Percentiles rank a stretch among this genome's conserved stretches.
phyloP scores from a whole-genome alignment of 1,284 basidiomycete species.

The Sporisorium scitamineum region DNA sequence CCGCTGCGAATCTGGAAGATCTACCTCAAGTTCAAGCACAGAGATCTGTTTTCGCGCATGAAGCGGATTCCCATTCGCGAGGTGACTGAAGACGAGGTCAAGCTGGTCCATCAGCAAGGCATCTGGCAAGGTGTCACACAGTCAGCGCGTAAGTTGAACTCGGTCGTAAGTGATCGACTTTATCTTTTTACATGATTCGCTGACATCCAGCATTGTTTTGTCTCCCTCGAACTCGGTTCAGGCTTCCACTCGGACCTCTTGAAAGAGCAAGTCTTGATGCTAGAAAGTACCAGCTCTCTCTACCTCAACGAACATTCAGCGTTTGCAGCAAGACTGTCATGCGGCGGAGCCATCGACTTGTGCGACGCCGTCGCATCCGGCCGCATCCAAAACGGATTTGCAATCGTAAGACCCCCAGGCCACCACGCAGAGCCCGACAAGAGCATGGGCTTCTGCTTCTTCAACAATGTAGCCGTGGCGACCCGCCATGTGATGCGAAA shows the following conservation, averaged over 20 bases:
- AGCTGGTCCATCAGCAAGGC: slow-evolving; percentile 87
- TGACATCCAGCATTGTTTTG: not conserved
- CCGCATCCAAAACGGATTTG: slow-evolving; percentile 86
- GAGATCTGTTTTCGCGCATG: slow-evolving; percentile 77
- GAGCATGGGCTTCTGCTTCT: slow-evolving; percentile 99
- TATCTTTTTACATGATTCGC: not conserved
- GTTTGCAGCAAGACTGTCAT: slow-evolving; percentile 85
- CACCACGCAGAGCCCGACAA: slow-evolving; percentile 98
- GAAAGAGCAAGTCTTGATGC: slow-evolving; percentile 75
- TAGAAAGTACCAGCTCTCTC: slow-evolving; percentile 82
- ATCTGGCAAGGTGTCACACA: slow-evolving; percentile 90
- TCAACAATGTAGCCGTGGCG: slow-evolving; percentile 97
- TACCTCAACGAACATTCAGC: slow-evolving; percentile 91
- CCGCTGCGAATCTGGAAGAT: slow-evolving; percentile 88
- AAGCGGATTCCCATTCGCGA: slow-evolving; percentile 80
- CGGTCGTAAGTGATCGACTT: no score
- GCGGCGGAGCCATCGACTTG: slow-evolving; percentile 93
- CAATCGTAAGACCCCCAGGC: slow-evolving; percentile 95
- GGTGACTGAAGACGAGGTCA: slow-evolving; percentile 81
- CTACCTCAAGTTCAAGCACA: slow-evolving; percentile 71
- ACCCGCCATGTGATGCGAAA: slow-evolving; percentile 71
- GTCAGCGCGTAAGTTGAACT: slow-evolving; percentile 76
- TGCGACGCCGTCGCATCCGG: slow-evolving; percentile 85
- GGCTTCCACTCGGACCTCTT: slow-evolving; percentile 44
- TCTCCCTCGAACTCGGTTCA: not conserved